Conservation (phyloP, 805 yeast genomes). For the Cyberlindnera xylosilytica region DNA sequence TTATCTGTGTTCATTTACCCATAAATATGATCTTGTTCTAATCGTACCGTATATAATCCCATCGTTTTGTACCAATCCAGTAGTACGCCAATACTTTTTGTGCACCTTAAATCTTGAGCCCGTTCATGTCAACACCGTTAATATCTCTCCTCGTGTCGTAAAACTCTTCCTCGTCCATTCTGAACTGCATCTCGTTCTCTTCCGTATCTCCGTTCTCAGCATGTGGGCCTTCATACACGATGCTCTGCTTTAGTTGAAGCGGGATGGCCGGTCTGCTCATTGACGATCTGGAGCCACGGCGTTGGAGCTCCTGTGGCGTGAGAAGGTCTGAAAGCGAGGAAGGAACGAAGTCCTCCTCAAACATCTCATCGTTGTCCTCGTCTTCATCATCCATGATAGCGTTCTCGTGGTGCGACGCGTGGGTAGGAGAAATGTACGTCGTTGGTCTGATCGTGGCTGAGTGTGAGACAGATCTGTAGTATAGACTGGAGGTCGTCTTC, state of each 20-base stretch:
- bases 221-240: slow-evolving; percentile 4
- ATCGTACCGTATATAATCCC: too few relatives aligned
- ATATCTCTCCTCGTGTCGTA: not conserved
- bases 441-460: slow-evolving; percentile 18
- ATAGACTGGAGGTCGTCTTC: not conserved
- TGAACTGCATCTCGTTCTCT: slow-evolving; percentile 35
- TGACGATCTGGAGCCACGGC: slow-evolving; percentile 60
- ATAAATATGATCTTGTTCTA: too few relatives aligned
- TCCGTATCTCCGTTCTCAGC: slow-evolving; percentile 8
- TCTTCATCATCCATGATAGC: slow-evolving; percentile 35
- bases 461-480: slow-evolving; percentile 20
- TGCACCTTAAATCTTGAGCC: not conserved
- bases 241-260: not conserved
- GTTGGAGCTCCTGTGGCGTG: slow-evolving; percentile 48
- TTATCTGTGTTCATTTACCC: too few relatives aligned
- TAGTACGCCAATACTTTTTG: too few relatives aligned
- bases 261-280: slow-evolving; percentile 16
- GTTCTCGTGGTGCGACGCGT: slow-evolving; percentile 11
- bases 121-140: not conserved
- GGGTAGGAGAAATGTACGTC: not conserved
- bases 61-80: too few relatives aligned
- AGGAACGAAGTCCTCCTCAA: slow-evolving; percentile 79
- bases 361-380: slow-evolving; percentile 23
- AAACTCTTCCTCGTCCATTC: slow-evolving; percentile 30
- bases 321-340: slow-evolving; percentile 73